Conservation (phyloP, 345 rosid genomes). For the Lepidium didymum region DNA sequence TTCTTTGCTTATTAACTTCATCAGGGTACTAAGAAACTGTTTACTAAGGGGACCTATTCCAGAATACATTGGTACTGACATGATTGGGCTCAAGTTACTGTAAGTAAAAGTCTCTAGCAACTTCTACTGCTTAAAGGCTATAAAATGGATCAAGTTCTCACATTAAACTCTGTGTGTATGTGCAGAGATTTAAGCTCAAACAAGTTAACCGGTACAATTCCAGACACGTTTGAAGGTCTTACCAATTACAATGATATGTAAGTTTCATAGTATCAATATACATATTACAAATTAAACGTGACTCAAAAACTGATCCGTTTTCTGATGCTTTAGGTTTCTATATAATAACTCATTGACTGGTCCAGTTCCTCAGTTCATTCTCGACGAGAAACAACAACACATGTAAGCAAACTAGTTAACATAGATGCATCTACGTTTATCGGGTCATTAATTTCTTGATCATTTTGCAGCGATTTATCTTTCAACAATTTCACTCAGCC, state of each 20-base stretch:
- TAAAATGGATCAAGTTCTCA: background rate
- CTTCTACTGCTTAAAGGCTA: background rate
- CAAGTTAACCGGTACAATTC: constrained; percentile 49
- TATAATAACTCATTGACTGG: constrained; percentile 70
- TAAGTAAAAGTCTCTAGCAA: constrained; percentile 33
- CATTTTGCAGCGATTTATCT: constrained; percentile 65
- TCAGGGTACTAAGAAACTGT: constrained; percentile 66
- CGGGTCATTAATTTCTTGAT: background rate
- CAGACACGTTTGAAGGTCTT: constrained; percentile 24
- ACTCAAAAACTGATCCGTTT: background rate
- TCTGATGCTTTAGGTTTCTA: constrained; percentile 47
- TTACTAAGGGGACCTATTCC: constrained; percentile 45
- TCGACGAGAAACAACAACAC: background rate
- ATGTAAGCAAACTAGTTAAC: constrained; percentile 32
- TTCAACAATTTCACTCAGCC: constrained; percentile 71
- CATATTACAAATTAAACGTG: background rate
- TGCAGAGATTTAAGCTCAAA: constrained; percentile 83
- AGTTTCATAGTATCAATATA: constrained; percentile 13
- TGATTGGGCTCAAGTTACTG: constrained; percentile 34
- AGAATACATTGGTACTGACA: constrained; percentile 29
- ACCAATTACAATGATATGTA: constrained; percentile 36
- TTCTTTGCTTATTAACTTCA: background rate
- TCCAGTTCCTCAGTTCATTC: constrained; percentile 47
- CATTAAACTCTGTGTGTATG: background rate
- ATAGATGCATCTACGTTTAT: background rate